These are phyloP conservation scores for Entophlyctis luteolus DNA, from an alignment of 192 early-diverging fungal species.

Conservation along the genomic window DNA sequence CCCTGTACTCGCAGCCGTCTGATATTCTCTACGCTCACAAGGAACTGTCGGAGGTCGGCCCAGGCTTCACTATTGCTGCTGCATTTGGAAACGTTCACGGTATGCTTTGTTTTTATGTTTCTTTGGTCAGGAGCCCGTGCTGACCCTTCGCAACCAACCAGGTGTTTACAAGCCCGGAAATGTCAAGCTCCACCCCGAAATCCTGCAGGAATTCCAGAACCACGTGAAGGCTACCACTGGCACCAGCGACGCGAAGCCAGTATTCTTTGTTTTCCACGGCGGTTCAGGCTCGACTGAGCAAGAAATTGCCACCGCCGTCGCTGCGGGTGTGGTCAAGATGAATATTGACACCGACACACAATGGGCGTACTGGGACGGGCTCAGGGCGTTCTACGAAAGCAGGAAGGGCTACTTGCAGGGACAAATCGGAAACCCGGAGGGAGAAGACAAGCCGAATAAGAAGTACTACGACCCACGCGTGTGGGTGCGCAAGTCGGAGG, in stretches of 20 bases:
- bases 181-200: slow-evolving; percentile 88
- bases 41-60: slow-evolving; percentile 65
- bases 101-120: background rate
- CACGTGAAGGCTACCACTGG: slow-evolving; percentile 70
- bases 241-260: slow-evolving; percentile 64
- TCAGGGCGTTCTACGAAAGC: slow-evolving; percentile 80
- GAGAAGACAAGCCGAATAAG: slow-evolving; percentile 96
- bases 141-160: background rate
- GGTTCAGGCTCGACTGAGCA: slow-evolving; percentile 80
- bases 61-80: slow-evolving; percentile 86
- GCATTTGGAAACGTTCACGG: slow-evolving; percentile 95
- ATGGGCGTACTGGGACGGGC: slow-evolving; percentile 89
- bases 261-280: slow-evolving; percentile 98
- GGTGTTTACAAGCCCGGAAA: slow-evolving; percentile 64
- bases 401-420: slow-evolving; percentile 85
- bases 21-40: slow-evolving; percentile 94
- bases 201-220: slow-evolving; percentile 86
- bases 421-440: slow-evolving; percentile 95
- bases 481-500: slow-evolving; percentile 85
- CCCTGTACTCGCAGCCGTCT: slow-evolving; percentile 94
- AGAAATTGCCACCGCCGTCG: slow-evolving; percentile 79
- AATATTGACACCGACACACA: slow-evolving; percentile 99
- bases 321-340: slow-evolving; percentile 94
- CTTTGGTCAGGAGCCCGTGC: background rate
- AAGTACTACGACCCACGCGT: slow-evolving; percentile 97